Evolutionary conservation across 208 protist genomes (phyloP), one percentile per base, ranked within the genome.

Genomic region (Acanthamoeba royreba): DNA sequence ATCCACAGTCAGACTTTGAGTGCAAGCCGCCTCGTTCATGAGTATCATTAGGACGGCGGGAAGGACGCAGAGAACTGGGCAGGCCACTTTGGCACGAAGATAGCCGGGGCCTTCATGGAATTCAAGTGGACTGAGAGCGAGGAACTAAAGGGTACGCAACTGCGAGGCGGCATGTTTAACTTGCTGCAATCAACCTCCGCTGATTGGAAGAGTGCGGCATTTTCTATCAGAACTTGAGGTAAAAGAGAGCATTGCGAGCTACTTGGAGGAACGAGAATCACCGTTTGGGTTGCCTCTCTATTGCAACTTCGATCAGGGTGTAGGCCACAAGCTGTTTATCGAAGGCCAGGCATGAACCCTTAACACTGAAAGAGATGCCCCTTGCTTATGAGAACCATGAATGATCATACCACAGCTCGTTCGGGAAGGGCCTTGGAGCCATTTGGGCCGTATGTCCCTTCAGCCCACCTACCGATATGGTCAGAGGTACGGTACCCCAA

Each of bases 31-130:
- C n/a, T n/a, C 53, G 53, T 28, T 61, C 38, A 77, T 3, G 38
- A 3, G 58, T 2, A 83, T n/a, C 2, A 28, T 43, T 35, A 93
- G 89, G 89, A 93, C 35, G 89, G 89, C 11, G 89, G 25, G 43
- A 93, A 93, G 53, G 89, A 93, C 40, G 89, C 38, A 7, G 89
- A 93, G 63, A 61, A 93, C 28, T 93, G 89, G 89, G 89, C 89
- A 46, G 89, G 89, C 22, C 89, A 93, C 35, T 93, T 72, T 28
- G 89, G 89, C 13, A 93, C 63, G 0, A 85, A 72, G 61, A 81
- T 93, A 15, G 89, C 61, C 11, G 89, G 89, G 8, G 72, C 72
- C 1, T 83, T 83, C 72, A 2, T 83, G 72, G 25, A 83, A 31
- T 52, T 83, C 43, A 49, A 52, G n/a, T 83, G 72, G 72, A 38